Percentiles rank a stretch among this genome's conserved stretches.
These are phyloP conservation scores for Aspergillus oerlinghausenensis DNA, from an alignment of 2,329 filamentous ascomycete genomes.

Conservation along the genomic window DNA sequence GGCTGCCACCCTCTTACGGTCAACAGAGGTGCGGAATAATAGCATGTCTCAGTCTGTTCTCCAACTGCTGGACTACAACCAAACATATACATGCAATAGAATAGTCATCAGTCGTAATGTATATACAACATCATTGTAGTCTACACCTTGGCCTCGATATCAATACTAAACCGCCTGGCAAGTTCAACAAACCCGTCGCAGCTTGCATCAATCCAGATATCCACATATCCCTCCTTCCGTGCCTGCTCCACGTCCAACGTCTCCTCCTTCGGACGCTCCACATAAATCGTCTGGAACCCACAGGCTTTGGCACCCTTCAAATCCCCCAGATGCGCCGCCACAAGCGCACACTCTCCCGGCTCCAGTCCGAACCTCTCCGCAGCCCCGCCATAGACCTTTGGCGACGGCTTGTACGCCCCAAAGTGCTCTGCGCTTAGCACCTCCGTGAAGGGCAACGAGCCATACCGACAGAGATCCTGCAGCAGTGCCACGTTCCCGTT, in stretches of 20 bases:
- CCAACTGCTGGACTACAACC: neutral
- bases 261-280: constrained; percentile 66
- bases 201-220: constrained; percentile 54
- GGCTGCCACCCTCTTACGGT: too few relatives aligned
- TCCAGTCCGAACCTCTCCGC: constrained; percentile 53
- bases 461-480: constrained; percentile 57
- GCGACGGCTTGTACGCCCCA: constrained; percentile 68
- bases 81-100: neutral
- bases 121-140: neutral
- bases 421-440: constrained; percentile 68
- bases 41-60: too few relatives aligned
- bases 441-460: constrained; percentile 57
- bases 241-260: constrained; percentile 51
- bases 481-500: constrained; percentile 70
- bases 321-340: constrained; percentile 70
- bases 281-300: constrained; percentile 68
- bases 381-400: constrained; percentile 64
- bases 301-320: constrained; percentile 59
- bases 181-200: constrained; percentile 52
- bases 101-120: neutral
- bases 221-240: constrained; percentile 58
- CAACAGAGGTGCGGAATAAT: neutral
- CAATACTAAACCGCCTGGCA: constrained; percentile 44
- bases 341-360: constrained; percentile 65
- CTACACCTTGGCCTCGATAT: neutral